These are phyloP conservation scores for Luffa aegyptiaca DNA, from an alignment of 306 rosid species.

Conservation along the genomic window DNA sequence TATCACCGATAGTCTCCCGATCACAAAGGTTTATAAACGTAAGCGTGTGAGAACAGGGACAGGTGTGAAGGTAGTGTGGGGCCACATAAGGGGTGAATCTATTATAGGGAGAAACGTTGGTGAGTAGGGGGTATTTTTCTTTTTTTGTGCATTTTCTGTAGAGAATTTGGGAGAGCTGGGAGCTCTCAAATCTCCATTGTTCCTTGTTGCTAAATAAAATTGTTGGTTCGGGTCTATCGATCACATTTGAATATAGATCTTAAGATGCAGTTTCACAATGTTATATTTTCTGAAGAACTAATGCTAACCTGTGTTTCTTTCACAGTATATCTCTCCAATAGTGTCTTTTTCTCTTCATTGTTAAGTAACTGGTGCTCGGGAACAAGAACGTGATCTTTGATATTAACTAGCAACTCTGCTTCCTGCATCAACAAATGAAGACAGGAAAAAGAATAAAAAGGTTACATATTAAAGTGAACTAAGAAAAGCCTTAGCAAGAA, in stretches of 20 bases:
- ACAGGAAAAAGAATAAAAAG: background rate
- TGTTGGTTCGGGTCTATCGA: too few relatives aligned
- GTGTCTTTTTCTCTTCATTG: slow-evolving; percentile 57
- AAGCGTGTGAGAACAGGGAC: too few relatives aligned
- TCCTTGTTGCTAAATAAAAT: too few relatives aligned
- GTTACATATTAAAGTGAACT: background rate
- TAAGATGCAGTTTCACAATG: background rate
- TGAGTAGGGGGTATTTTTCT: too few relatives aligned
- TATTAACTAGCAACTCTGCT: slow-evolving; percentile 59
- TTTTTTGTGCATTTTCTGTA: too few relatives aligned
- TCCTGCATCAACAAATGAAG: slow-evolving; percentile 36
- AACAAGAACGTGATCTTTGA: slow-evolving; percentile 60
- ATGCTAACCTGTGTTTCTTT: slow-evolving; percentile 74
- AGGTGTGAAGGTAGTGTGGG: too few relatives aligned
- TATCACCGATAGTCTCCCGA: background rate
- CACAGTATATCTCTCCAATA: slow-evolving; percentile 71
- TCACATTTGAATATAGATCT: background rate
- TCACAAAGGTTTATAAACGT: too few relatives aligned
- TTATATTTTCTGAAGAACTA: background rate
- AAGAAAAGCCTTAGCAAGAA: background rate
- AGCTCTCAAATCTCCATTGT: too few relatives aligned
- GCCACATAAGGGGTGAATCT: too few relatives aligned
- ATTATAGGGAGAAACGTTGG: too few relatives aligned
- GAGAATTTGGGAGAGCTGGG: too few relatives aligned
- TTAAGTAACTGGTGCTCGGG: slow-evolving; percentile 73